Conservation (phyloP, 176 grass and related monocot genomes). For the Musa schizocarpa region DNA sequence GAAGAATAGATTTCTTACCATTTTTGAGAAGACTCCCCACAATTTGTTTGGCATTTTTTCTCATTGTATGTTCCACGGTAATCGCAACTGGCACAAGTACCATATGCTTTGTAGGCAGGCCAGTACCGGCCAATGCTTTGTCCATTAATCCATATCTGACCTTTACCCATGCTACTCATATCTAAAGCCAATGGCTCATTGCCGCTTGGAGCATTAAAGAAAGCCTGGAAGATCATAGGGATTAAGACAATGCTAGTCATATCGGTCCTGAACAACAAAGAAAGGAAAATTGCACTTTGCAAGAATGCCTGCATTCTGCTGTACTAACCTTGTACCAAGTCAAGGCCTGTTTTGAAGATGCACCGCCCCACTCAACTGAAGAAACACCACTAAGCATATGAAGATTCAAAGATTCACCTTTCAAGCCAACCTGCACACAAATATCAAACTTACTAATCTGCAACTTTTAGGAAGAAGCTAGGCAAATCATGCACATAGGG, state of each 20-base stretch:
- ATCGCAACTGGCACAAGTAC: slow-evolving; percentile 57
- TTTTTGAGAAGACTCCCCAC: slow-evolving; percentile 68
- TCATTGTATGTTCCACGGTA: slow-evolving; percentile 66
- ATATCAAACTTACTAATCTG: neutral
- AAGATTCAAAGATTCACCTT: slow-evolving; percentile 59
- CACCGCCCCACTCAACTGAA: slow-evolving; percentile 58
- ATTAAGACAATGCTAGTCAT: neutral
- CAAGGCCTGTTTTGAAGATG: slow-evolving; percentile 39
- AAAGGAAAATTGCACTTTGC: neutral
- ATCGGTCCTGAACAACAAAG: too few relatives aligned
- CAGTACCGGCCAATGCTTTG: slow-evolving; percentile 77
- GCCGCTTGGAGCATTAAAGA: slow-evolving; percentile 65
- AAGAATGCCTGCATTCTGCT: neutral
- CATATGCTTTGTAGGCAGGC: slow-evolving; percentile 58
- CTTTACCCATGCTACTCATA: slow-evolving; percentile 95
- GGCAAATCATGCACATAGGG: neutral
- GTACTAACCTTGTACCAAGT: slow-evolving; percentile 87
- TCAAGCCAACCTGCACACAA: slow-evolving; percentile 60
- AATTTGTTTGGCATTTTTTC: slow-evolving; percentile 53
- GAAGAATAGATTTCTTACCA: slow-evolving; percentile 34
- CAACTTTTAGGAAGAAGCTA: neutral
- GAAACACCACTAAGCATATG: slow-evolving; percentile 60
- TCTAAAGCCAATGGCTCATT: slow-evolving; percentile 73
- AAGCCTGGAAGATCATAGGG: slow-evolving; percentile 31
- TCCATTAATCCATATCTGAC: slow-evolving; percentile 89